Evolutionary conservation across 2,329 filamentous ascomycete genomes (phyloP).

Genomic region (Aureobasidium sp.): DNA sequence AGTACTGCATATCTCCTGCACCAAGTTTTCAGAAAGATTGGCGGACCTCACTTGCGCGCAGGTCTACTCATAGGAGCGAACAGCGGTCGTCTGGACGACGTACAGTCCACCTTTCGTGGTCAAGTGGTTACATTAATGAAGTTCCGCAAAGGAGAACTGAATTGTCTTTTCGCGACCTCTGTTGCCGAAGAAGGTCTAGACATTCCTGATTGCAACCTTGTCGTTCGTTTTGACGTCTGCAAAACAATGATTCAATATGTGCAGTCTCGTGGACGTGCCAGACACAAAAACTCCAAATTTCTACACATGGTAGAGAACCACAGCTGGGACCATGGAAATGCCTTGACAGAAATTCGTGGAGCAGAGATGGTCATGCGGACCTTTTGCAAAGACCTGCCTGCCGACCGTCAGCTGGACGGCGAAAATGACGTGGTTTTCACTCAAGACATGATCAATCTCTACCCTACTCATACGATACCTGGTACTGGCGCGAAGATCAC

Average conservation of each 20-base stretch:
- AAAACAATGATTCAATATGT: slow-evolving; percentile 89
- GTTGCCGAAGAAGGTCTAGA: slow-evolving; percentile 61
- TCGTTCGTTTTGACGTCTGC: slow-evolving; percentile 77
- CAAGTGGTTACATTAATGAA: slow-evolving; percentile 68
- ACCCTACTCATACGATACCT: slow-evolving; percentile 49
- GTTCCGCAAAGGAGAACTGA: slow-evolving; percentile 53
- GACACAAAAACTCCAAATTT: slow-evolving; percentile 70
- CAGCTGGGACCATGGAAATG: slow-evolving; percentile 55
- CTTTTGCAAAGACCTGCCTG: slow-evolving; percentile 69
- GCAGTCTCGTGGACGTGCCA: slow-evolving; percentile 82
- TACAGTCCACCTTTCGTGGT: slow-evolving; percentile 61
- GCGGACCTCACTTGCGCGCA: slow-evolving; percentile 52
- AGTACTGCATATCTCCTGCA: slow-evolving; percentile 68
- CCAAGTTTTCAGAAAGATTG: slow-evolving; percentile 56
- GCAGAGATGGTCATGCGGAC: slow-evolving; percentile 57
- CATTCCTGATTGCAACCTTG: slow-evolving; percentile 60
- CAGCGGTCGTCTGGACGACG: slow-evolving; percentile 34
- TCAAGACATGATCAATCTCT: slow-evolving; percentile 45
- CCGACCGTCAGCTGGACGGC: slow-evolving; percentile 62
- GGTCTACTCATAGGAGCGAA: slow-evolving; percentile 60
- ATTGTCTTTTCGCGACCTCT: slow-evolving; percentile 58
- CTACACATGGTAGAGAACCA: slow-evolving; percentile 72
- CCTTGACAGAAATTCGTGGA: slow-evolving; percentile 53
- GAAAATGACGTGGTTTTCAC: slow-evolving; percentile 52
- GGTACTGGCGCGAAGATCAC: slow-evolving; percentile 71